Base-by-base conservation (phyloP, 768 basidiomycete genomes). In the Rubroboletus satanas region DNA sequence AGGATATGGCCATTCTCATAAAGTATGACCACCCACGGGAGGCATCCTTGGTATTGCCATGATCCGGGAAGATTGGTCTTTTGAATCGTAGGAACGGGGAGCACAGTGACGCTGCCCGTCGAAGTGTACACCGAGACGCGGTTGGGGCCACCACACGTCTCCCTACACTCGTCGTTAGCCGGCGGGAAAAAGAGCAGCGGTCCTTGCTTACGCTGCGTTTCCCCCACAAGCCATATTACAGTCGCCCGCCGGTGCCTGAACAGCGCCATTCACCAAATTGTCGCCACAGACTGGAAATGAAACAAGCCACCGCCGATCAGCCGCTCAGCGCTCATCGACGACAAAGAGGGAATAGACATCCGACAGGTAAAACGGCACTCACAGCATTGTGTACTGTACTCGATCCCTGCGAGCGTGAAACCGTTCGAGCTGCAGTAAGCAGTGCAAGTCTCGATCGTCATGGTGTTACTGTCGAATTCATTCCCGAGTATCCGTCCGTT, bases 171-270 rank as follows among this genome's bases (percentile, higher is more conserved):
- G 53, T 56, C 43, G 51, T 57, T 17, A 10, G n/a, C n/a, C 38
- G 10, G 5, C 9, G 11, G 9, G 26, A n/a, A 8, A 39, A 10
- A 10, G 3, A 18, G 17, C 10, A 4, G 11, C n/a, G 9, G 38
- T 10, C 15, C n/a, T 10, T 12, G n/a, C 84, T 61, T 58, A 87
- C 88, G 79, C 75, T 10, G 81, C 36, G 54, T 83, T 85, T 18
- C 90, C 93, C 17, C 78, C 78, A 57, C 93, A 95, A 1, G 75
- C 77, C 86, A 87, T 89, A 65, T 79, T 82, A 64, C 93, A 95
- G 35, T 77, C 77, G 3, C 73, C 67, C 1, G 79, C 77, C 2
- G 73, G 55, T 0, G 78, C 79, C 17, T 62, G 45, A 1, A 77
- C 80, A 2, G 87, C 89, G 11, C 85, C 86, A 31, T 80, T 76